phyloP scores from a whole-genome alignment of 2,329 filamentous ascomycete species.

The Sporothrix globosa region DNA sequence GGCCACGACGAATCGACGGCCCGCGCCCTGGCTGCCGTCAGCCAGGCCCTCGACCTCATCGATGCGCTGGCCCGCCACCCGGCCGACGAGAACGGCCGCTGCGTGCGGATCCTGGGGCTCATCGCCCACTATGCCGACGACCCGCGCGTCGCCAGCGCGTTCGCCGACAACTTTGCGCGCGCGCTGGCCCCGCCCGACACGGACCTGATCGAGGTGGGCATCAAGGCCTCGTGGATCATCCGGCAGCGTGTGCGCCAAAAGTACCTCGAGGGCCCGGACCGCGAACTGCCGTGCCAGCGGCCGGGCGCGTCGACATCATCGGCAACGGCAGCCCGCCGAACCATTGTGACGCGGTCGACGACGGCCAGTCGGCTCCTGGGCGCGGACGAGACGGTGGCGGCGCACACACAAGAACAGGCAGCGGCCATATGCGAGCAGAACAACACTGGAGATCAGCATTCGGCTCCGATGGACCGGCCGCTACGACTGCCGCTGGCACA shows the following conservation, averaged over 20 bases:
- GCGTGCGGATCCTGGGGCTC: background rate
- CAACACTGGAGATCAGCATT: no score
- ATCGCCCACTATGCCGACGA: conserved; percentile 4
- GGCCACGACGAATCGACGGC: background rate
- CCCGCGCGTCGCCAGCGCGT: background rate
- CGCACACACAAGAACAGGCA: no score
- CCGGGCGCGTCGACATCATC: background rate
- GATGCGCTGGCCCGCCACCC: background rate
- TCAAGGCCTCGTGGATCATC: conserved; percentile 24
- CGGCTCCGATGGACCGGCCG: no score
- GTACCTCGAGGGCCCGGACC: conserved; percentile 12
- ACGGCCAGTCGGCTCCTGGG: background rate
- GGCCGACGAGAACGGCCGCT: conserved; percentile 10
- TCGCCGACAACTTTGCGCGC: conserved; percentile 10
- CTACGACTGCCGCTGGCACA: no score
- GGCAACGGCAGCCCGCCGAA: background rate
- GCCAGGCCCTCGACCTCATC: background rate
- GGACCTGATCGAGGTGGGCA: conserved; percentile 24
- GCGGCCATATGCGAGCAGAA: no score
- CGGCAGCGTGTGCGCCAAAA: conserved; percentile 17
- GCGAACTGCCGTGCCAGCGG: background rate
- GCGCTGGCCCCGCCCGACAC: background rate
- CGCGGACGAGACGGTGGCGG: no score
- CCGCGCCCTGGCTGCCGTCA: background rate
- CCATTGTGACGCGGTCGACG: background rate